These are phyloP conservation scores for Corymbia citriodora DNA, from an alignment of 441 rosid genomes.

Conservation along the genomic window DNA sequence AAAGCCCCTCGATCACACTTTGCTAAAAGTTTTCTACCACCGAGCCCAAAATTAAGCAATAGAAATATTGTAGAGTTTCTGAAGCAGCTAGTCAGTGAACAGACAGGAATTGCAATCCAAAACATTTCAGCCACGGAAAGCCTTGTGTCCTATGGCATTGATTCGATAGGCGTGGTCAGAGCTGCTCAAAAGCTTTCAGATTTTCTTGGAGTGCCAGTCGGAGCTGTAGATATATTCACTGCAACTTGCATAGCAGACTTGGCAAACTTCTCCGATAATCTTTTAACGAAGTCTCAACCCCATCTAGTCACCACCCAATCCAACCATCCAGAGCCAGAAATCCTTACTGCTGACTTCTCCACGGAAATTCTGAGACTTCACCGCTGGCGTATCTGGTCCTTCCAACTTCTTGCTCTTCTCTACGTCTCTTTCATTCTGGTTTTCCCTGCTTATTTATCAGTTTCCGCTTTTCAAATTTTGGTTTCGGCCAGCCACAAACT, in stretches of 20 bases:
- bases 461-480: neutral
- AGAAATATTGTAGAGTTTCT: neutral
- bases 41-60: neutral
- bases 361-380: neutral
- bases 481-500: neutral
- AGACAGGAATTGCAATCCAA: neutral
- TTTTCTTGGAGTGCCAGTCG: neutral
- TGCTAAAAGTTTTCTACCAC: neutral
- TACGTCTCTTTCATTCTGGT: neutral
- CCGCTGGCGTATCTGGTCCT: neutral
- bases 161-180: neutral
- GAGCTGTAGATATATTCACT: neutral
- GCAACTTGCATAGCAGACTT: neutral
- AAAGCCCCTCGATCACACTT: neutral
- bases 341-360: neutral
- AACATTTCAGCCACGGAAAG: neutral
- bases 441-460: neutral
- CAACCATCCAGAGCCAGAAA: neutral
- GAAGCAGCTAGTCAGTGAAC: neutral
- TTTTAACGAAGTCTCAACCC: neutral
- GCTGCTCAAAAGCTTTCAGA: neutral
- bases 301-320: neutral
- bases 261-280: neutral
- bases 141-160: neutral
- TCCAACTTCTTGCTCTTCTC: neutral